Evolutionary conservation across 257 asterid species (phyloP), one percentile per base, ranked within the genome.

Genomic region (Lycium ferocissimum): DNA sequence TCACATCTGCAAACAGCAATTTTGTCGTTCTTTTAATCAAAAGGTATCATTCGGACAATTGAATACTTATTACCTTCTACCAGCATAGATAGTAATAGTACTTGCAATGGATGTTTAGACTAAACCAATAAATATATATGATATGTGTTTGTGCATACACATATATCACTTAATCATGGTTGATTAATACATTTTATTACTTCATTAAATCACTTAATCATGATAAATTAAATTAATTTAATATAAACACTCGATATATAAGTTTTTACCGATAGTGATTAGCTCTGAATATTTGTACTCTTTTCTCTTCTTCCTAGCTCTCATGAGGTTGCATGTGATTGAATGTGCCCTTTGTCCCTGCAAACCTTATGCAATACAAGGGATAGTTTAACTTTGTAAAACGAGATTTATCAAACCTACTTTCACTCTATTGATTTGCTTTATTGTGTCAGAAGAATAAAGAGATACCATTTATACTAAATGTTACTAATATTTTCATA

Each of bases 1-100:
- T 94, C 95, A 90, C 92, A 86, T 85, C 93, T 91, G 87, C 86
- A 33, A 53, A 78, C 65, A 78, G 26, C 15, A 78, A n/a, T n/a
- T 26, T 26, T 26, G 1, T 26, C 33, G 33, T 26, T 26, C 33
- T 26, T 26, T 26, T 26, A 26, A 26, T 26, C 33, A 2, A 40
- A 40, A 2, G 45, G 3, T 2, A 0, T 2, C 5, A 6, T 40
- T 3, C 45, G 45, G 45, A 40, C 45, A 40, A 37, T 69, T 2
- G 12, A 67, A 35, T 67, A 6, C 0, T 13, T 67, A 38, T 37
- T 69, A 15, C 37, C 2, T 37, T 67, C 0, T 1, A 33, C 0
- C 12, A 35, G 0, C 3, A 33, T 15, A 9, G 1, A 22, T 63
- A 63, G 38, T 13, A 40, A 66, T 33, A 67, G 9, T 33, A 67